Base-by-base conservation (phyloP, 2,329 filamentous ascomycete species). In the Diatrype stigma region DNA sequence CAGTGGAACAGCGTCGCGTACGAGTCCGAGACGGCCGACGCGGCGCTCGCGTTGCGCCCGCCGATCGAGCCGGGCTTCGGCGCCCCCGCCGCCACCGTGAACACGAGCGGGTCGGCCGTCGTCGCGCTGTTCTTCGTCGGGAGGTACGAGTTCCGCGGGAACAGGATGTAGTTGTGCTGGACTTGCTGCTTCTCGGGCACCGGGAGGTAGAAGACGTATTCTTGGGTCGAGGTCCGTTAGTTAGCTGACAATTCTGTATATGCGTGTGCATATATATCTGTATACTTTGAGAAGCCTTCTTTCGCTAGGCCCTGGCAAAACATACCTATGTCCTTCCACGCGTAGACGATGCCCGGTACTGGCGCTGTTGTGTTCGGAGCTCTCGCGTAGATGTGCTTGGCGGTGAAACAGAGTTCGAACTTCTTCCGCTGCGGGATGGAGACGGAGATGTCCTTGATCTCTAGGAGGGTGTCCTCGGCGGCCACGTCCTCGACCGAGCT, bases 381-480 rank as follows among this genome's bases (percentile, higher is more conserved):
- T 34, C 78, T 74, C 14, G 81, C 82, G 55, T 85, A 86, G 32
- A 86, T 60, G 56, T 81, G 79, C 53, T 75, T 74, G 6, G 74
- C 68, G 2, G 83, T 87, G 55, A 87, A 79, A 65, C 80, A 84
- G 8, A 87, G 65, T 56, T 83, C 81, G 58, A 82, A 82, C 67
- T 87, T 88, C 69, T 87, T 88, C 55, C 85, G 75, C 68, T 84
- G 81, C 0, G 85, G 85, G 3, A 86, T 75, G 1, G 82, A 80
- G n/a, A 87, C 74, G 0, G 83, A 87, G 19, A 87, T 82, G 42
- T 86, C 84, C 65, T 83, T 84, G 52, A 87, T 73, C 56, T 80
- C 79, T 17, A 86, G 70, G 23, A 85, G 66, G 0, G 85, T 68
- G 6, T 72, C 60, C 57, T 85, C 81, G 6, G 72, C 68, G 2